Conservation (phyloP, 805 yeast genomes). For the Novakomyces olei region DNA sequence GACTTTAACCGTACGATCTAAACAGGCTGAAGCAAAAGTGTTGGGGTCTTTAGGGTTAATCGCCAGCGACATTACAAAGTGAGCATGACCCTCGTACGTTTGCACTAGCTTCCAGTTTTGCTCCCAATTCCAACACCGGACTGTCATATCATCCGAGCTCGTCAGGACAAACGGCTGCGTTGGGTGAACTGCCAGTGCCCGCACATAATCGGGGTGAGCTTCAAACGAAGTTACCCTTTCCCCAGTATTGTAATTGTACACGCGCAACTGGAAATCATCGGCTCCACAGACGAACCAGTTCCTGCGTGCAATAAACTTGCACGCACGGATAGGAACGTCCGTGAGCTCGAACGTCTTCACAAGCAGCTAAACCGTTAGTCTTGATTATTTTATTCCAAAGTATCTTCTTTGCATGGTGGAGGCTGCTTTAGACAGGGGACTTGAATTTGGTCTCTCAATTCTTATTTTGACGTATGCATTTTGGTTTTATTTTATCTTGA, state of each 20-base stretch:
- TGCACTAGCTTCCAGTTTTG: slow-evolving; percentile 76
- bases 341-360: slow-evolving; percentile 85
- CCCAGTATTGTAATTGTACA: slow-evolving; percentile 84
- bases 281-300: slow-evolving; percentile 94
- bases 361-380: no score
- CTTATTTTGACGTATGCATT: no score
- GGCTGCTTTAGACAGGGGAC: no score
- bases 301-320: slow-evolving; percentile 83
- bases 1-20: slow-evolving; percentile 87
- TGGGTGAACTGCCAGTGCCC: slow-evolving; percentile 87
- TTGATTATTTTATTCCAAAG: no score
- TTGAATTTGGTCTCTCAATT: no score
- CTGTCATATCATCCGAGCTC: slow-evolving; percentile 75
- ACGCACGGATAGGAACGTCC: slow-evolving; percentile 90
- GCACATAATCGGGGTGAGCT: slow-evolving; percentile 93
- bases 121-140: slow-evolving; percentile 97
- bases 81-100: slow-evolving; percentile 85
- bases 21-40: slow-evolving; percentile 91
- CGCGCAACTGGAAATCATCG: slow-evolving; percentile 86
- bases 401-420: no score
- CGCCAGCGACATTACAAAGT: slow-evolving; percentile 81
- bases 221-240: slow-evolving; percentile 89
- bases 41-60: slow-evolving; percentile 95
- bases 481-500: no score
- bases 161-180: slow-evolving; percentile 73